Conservation (phyloP, 1,139 yeast species). For the Blastobotrys raffinosifermentans region DNA sequence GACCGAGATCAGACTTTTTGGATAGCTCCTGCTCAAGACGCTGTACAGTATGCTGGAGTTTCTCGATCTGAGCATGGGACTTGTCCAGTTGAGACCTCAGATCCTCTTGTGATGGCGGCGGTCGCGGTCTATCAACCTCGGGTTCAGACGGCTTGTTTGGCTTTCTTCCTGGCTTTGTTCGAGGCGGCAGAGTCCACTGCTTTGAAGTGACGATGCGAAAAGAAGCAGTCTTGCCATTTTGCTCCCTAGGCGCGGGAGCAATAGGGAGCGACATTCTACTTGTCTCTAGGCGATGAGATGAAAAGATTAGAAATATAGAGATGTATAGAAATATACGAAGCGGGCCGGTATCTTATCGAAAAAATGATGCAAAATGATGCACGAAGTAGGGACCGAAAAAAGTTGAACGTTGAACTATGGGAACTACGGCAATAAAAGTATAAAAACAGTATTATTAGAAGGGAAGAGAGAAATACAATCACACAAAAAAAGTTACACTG, state of each 20-base stretch:
- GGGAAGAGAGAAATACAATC: background rate
- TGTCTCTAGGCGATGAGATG: background rate
- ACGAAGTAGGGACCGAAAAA: background rate
- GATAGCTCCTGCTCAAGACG: too few species aligned
- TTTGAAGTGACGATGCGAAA: conserved; percentile 46
- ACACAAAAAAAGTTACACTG: background rate
- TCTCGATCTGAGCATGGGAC: conserved; percentile 1
- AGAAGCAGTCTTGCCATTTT: background rate
- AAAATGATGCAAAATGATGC: background rate
- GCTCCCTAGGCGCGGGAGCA: conserved; percentile 10
- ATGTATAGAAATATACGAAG: background rate
- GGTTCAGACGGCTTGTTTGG: conserved; percentile 42
- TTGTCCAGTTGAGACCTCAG: background rate
- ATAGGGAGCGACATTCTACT: conserved; percentile 13
- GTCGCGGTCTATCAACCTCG: background rate
- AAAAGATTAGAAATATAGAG: background rate
- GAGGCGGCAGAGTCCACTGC: conserved; percentile 85
- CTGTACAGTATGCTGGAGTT: too few species aligned
- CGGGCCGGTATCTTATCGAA: too few species aligned
- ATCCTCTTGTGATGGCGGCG: background rate
- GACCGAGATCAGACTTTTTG: too few species aligned
- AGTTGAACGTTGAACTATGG: background rate
- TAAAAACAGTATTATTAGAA: background rate
- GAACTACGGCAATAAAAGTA: background rate
- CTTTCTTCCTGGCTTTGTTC: conserved; percentile 86